Base-by-base conservation (phyloP, 2,329 filamentous ascomycete species). In the Fusarium clavum region DNA sequence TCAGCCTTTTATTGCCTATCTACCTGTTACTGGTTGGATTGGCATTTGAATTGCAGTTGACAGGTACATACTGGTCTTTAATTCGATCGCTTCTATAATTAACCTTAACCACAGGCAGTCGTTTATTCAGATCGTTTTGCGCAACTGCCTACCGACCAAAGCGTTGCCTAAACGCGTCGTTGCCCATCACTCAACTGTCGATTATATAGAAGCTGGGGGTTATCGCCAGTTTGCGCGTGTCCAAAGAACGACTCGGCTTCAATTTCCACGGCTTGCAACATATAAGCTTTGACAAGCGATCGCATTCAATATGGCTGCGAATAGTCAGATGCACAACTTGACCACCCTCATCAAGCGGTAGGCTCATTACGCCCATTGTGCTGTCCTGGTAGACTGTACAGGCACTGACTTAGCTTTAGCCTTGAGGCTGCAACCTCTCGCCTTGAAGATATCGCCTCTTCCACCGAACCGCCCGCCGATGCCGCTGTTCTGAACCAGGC, bases 281-380 rank as follows among this genome's bases (percentile, higher is more conserved):
- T 22, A 48, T 44, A 55, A 14, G 43, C 46, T 12, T 25, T 11
- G 11, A 18, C 30, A 53, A 51, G 14, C 46, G 41, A 47, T 27
- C 16, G 32, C 12, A 22, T 49, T 48, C 63, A 81, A 65, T 69
- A 94, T 94, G 92, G 88, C 91, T 72, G 90, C 90, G 73, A 84
- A 90, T 69, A 92, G 88, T 82, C 93, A 94, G 77, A 98, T 98
- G 94, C 91, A 98, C 83, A 98, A 97, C 80, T 85, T 99, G 69
- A 97, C 94, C 38, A 99, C 96, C 57, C 89, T 99, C 77, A 98
- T 99, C 85, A 99, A 99, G 88, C 90, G 96, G 96, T 98, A 88
- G 76, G 32, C 46, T 43, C 29, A 38, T 44, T 32, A 25, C 34
- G 16, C 34, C 38, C n/a, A 7, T 30, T 18, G 9, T 27, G 12